Evolutionary conservation across 345 rosid species (phyloP).

Genomic region (Cardamine chenopodiifolia): DNA sequence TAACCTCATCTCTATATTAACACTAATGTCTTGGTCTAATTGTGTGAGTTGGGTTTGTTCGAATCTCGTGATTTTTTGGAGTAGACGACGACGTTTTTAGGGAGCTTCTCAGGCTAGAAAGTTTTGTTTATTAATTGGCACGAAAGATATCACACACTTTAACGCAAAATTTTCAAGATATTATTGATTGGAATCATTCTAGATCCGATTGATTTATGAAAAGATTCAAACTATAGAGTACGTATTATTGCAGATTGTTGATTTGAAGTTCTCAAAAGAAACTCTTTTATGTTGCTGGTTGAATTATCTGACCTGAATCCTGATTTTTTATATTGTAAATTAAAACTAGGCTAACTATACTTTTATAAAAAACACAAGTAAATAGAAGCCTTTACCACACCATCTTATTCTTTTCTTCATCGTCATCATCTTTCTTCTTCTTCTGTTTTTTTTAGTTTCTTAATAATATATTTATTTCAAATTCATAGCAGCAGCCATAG

Average conservation of each 20-base stretch:
- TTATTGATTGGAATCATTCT: not conserved
- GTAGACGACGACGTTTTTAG: not conserved
- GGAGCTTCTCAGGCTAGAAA: constrained; percentile 2
- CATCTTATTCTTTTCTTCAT: constrained; percentile 14
- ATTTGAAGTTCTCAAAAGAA: not conserved
- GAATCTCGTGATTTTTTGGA: constrained; percentile 1
- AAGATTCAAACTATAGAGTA: not conserved
- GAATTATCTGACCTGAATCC: not conserved
- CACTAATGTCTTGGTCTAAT: constrained; percentile 31
- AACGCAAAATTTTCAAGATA: not conserved
- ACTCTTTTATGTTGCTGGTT: not conserved
- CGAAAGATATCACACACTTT: not conserved
- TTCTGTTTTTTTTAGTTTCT: not conserved
- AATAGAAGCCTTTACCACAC: constrained; percentile 39
- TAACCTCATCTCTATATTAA: constrained; percentile 40
- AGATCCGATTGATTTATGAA: not conserved
- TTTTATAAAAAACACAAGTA: constrained; percentile 39
- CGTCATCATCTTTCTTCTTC: constrained; percentile 1
- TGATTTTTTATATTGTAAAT: not conserved
- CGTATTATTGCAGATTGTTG: not conserved
- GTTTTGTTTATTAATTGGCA: not conserved
- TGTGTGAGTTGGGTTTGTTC: constrained; percentile 37
- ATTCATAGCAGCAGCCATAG: constrained; percentile 93
- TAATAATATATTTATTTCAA: constrained; percentile 51
- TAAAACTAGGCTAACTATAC: constrained; percentile 39